phyloP scores from a whole-genome alignment of 1,139 yeast genomes.

The Kodamaea arcana region DNA sequence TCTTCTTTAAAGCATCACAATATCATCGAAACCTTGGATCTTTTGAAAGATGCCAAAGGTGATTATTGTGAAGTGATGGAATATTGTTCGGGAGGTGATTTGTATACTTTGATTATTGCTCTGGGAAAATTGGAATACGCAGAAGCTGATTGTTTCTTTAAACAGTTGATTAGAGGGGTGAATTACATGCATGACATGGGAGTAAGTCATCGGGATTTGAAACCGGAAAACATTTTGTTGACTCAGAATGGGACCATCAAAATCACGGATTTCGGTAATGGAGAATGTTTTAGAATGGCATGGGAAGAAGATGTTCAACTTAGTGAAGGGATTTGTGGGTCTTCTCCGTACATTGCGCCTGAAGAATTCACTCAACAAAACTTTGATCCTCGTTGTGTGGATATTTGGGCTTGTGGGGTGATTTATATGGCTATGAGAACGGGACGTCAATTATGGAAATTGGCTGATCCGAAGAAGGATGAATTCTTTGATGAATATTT shows the following conservation, averaged over 20 bases:
- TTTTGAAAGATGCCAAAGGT: conserved; percentile 85
- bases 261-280: conserved; percentile 93
- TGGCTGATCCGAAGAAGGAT: conserved; percentile 72
- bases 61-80: conserved; percentile 97
- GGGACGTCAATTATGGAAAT: conserved; percentile 89
- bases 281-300: conserved; percentile 94
- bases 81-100: conserved; percentile 92
- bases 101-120: conserved; percentile 79
- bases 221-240: conserved; percentile 85
- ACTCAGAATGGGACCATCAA: conserved; percentile 79
- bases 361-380: conserved; percentile 76
- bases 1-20: conserved; percentile 44
- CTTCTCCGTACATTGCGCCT: conserved; percentile 94
- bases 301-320: conserved; percentile 89
- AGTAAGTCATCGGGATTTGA: conserved; percentile 89
- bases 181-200: conserved; percentile 97
- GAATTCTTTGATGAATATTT: conserved; percentile 74
- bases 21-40: conserved; percentile 81
- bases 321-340: conserved; percentile 80
- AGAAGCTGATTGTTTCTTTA: conserved; percentile 95
- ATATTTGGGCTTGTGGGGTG: conserved; percentile 96
- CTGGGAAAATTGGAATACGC: conserved; percentile 78
- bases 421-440: conserved; percentile 98
- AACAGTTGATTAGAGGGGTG: conserved; percentile 86
- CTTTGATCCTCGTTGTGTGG: conserved; percentile 89